Evolutionary conservation across 352 stramenopile species (phyloP).

Genomic region (Phytophthora agathidicida): DNA sequence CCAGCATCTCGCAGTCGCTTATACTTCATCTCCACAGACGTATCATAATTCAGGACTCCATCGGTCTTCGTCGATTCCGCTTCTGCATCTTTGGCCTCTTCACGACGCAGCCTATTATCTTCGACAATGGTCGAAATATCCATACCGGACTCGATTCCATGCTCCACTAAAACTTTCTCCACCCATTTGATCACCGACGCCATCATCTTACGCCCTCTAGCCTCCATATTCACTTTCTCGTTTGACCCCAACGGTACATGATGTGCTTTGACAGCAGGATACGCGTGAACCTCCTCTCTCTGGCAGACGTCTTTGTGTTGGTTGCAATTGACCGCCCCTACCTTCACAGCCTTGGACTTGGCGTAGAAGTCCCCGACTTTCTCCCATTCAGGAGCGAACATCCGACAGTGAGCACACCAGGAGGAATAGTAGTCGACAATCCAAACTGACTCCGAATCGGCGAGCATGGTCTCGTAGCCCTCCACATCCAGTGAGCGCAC

Average conservation of each 20-base stretch:
- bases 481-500: constrained; percentile 45
- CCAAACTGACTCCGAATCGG: constrained; percentile 56
- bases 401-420: constrained; percentile 74
- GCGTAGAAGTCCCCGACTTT: constrained; percentile 68
- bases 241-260: constrained; percentile 51
- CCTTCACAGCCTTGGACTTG: constrained; percentile 43
- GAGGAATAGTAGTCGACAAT: constrained; percentile 82
- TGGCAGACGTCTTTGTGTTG: constrained; percentile 49
- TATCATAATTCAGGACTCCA: constrained; percentile 27
- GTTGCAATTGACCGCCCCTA: constrained; percentile 75
- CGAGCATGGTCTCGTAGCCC: constrained; percentile 45
- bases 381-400: constrained; percentile 72
- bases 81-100: constrained; percentile 44
- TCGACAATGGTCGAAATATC: constrained; percentile 24
- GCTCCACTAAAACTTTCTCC: constrained; percentile 47
- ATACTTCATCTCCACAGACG: constrained; percentile 55
- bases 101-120: constrained; percentile 46
- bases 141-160: constrained; percentile 49
- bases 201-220: constrained; percentile 39
- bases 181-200: constrained; percentile 63
- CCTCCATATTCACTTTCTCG: constrained; percentile 24
- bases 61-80: constrained; percentile 24
- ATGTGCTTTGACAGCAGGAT: constrained; percentile 66
- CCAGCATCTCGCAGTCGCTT: constrained; percentile 61
- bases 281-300: constrained; percentile 57